Base-by-base conservation (phyloP, 805 yeast genomes). In the Barnettozyma sucrosica region DNA sequence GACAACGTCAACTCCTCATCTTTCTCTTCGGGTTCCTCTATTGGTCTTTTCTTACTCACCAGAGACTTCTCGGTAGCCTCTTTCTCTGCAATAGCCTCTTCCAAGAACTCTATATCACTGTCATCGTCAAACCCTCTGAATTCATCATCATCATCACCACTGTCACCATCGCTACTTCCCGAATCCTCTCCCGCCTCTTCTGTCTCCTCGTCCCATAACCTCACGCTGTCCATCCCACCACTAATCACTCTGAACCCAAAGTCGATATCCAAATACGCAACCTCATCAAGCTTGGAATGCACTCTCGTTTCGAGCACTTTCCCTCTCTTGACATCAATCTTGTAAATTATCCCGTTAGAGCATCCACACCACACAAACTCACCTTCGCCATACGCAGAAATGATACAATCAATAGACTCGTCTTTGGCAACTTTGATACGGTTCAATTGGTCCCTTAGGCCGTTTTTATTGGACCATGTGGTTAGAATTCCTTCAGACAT, bases 401-500 rank as follows among this genome's bases (percentile, higher is more conserved):
- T 69, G 3, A 88, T 65, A 25, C 85, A 74, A 59, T 89, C 97
- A 16, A 89, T 76, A 18, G 92, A 83, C 32, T 84, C 86, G 40
- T 76, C 85, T 48, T 76, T 79, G 36, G 79, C 71, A 8, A 90
- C 72, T 52, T 80, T 80, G 18, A 92, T 77, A 49, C 98, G 70
- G 11, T 85, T 76, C 42, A 89, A 71, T 66, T 92, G 97, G 64
- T 92, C 97, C 49, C 69, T 72, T 51, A 81, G 75, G 38, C 76
- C 76, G 59, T 87, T 88, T 59, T 77, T 77, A 26, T 77, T 72
- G 55, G 79, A 80, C 99, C 99, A 92, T 13, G 85, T 70, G 0
- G 98, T 89, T 7, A 89, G 73, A 13, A 88, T 77, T 4, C 98
- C 98, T 59, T 85, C 93, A 14, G 95, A 89, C 84, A 89, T 89